Evolutionary conservation across 2,329 filamentous ascomycete genomes (phyloP).

Genomic region (Shiraia bambusicola): DNA sequence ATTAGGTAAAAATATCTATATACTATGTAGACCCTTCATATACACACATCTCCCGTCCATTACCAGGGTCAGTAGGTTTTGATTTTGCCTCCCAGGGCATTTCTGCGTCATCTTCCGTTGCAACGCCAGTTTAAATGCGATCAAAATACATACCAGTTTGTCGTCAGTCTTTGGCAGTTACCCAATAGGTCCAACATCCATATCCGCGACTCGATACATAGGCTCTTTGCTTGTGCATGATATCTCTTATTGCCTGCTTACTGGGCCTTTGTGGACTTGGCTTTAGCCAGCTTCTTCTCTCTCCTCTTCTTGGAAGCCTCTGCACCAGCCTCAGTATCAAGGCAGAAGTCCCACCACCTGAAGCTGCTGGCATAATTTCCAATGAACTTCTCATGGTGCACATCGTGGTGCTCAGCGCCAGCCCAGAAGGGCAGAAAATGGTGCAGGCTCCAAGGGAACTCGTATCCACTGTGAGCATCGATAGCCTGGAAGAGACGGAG

Average conservation of each 20-base stretch:
- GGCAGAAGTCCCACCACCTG: conserved; percentile 95
- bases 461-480: conserved; percentile 95
- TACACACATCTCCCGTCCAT: conserved; percentile 30
- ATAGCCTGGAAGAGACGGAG: conserved; percentile 95
- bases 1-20: conserved; percentile 33
- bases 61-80: conserved; percentile 22
- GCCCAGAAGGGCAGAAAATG: conserved; percentile 98
- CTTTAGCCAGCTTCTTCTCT: conserved; percentile 67
- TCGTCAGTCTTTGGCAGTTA: neutral
- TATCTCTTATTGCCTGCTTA: conserved; percentile 31
- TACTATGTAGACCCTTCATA: conserved; percentile 16
- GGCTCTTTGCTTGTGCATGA: neutral
- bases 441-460: conserved; percentile 96
- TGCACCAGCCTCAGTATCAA: conserved; percentile 90
- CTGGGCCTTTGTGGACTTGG: conserved; percentile 56
- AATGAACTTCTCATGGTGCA: conserved; percentile 97
- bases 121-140: conserved; percentile 4
- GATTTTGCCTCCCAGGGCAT: conserved; percentile 16
- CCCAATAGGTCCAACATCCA: conserved; percentile 2
- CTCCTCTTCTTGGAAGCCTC: conserved; percentile 83
- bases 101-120: conserved; percentile 14
- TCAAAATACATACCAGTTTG: neutral
- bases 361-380: conserved; percentile 98
- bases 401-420: conserved; percentile 92
- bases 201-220: neutral